Evolutionary conservation across 257 asterid species (phyloP).

Genomic region (Plectranthus barbatus): DNA sequence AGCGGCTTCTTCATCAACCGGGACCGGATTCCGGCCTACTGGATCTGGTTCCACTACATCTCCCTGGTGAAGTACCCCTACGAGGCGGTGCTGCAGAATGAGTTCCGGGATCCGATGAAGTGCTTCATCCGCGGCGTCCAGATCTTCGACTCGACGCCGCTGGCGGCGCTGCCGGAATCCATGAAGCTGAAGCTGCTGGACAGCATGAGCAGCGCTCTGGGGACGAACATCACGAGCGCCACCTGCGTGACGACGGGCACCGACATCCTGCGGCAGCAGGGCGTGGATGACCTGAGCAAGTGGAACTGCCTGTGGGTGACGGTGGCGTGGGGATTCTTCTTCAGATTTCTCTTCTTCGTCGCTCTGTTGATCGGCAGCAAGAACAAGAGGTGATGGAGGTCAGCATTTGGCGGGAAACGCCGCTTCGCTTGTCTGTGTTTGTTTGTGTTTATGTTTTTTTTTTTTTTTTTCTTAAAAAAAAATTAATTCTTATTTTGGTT

Average conservation of each 20-base stretch:
- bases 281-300: slow-evolving; percentile 45
- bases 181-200: slow-evolving; percentile 37
- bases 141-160: slow-evolving; percentile 49
- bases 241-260: slow-evolving; percentile 60
- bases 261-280: slow-evolving; percentile 50
- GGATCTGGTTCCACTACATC: slow-evolving; percentile 90
- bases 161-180: slow-evolving; percentile 30
- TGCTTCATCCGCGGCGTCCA: slow-evolving; percentile 54
- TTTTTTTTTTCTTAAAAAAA: too few relatives aligned
- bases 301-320: slow-evolving; percentile 58
- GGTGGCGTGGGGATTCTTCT: slow-evolving; percentile 73
- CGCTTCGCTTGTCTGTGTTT: too few relatives aligned
- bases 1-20: slow-evolving; percentile 70
- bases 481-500: too few relatives aligned
- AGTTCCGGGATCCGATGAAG: slow-evolving; percentile 28
- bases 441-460: not conserved
- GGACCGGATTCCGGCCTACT: slow-evolving; percentile 57
- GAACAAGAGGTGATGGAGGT: slow-evolving; percentile 41
- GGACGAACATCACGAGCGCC: slow-evolving; percentile 25
- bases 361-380: slow-evolving; percentile 52
- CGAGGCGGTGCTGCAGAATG: too few relatives aligned
- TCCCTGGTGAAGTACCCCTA: too few relatives aligned
- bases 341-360: slow-evolving; percentile 57
- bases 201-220: slow-evolving; percentile 41
- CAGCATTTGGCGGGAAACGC: not conserved